Conservation (phyloP, 2,329 filamentous ascomycete genomes). For the Ilyonectria destructans region DNA sequence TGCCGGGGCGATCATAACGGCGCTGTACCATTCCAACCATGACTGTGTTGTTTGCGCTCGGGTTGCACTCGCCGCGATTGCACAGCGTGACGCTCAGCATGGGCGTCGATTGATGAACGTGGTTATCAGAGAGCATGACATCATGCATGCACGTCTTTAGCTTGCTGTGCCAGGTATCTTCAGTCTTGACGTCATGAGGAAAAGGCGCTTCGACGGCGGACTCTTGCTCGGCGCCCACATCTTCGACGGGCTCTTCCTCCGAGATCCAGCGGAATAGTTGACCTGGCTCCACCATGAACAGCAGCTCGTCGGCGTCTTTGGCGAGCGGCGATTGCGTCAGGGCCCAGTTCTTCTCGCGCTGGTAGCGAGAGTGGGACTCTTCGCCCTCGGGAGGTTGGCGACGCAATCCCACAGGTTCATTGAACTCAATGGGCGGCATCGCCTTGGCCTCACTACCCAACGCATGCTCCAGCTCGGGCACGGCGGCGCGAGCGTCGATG, state of each 20-base stretch:
- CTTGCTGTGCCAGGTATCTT: constrained; percentile 42
- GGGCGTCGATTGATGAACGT: constrained; percentile 45
- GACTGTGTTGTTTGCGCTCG: constrained; percentile 40
- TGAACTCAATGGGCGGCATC: constrained; percentile 39
- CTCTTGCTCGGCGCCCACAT: constrained; percentile 12
- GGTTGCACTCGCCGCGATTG: constrained; percentile 40
- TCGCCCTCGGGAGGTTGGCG: constrained; percentile 32
- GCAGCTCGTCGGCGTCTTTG: constrained; percentile 11
- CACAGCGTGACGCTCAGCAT: constrained; percentile 45
- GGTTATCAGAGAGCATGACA: constrained; percentile 43
- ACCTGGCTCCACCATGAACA: constrained; percentile 9
- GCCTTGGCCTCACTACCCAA: constrained; percentile 40
- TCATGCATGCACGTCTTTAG: constrained; percentile 42
- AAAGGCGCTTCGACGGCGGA: constrained; percentile 42
- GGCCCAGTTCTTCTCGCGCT: constrained; percentile 18
- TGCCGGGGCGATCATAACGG: constrained; percentile 43
- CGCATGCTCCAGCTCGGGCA: constrained; percentile 37
- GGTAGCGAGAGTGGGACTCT: neutral
- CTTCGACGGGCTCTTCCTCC: neutral
- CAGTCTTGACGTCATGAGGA: constrained; percentile 33
- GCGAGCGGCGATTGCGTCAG: constrained; percentile 10
- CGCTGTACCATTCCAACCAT: constrained; percentile 46
- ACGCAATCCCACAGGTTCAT: constrained; percentile 37
- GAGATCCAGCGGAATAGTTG: constrained; percentile 8
- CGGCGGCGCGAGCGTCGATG: constrained; percentile 40